A percentile compares a stretch with the other conserved stretches of the same genome.
Conservation (phyloP, 176 grass and related monocot species). For the Carex pumila region DNA sequence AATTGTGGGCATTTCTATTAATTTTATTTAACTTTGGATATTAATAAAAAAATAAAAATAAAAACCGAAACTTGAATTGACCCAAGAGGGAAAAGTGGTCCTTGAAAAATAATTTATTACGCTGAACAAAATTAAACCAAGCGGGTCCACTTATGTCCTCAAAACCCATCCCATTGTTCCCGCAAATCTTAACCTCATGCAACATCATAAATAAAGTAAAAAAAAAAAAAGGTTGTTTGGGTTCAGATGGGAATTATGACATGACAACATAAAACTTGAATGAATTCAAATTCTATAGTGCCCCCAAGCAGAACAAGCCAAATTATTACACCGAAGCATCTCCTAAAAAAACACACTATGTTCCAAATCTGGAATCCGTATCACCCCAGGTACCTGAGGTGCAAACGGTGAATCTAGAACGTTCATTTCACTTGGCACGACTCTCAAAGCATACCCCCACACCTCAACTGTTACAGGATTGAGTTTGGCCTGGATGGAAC, state of each 20-base stretch:
- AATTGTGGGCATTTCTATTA: no score
- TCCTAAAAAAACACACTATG: neutral
- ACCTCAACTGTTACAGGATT: no score
- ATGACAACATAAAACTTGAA: neutral
- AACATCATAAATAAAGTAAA: neutral
- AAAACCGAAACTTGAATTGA: no score
- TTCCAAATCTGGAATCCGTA: neutral
- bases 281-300: conserved; percentile 20
- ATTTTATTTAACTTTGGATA: no score
- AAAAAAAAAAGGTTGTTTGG: neutral
- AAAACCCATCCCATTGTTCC: neutral
- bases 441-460: no score
- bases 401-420: no score
- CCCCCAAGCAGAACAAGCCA: conserved; percentile 11
- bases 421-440: no score
- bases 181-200: neutral
- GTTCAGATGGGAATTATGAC: conserved; percentile 4
- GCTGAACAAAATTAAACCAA: neutral
- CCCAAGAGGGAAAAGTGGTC: no score
- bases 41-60: no score
- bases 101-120: neutral
- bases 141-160: neutral
- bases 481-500: no score
- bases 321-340: neutral
- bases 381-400: no score